A percentile compares a stretch with the other conserved stretches of the same genome.
Evolutionary conservation across 768 basidiomycete genomes (phyloP).

Genomic region (Phlebiopsis flavidoalba): DNA sequence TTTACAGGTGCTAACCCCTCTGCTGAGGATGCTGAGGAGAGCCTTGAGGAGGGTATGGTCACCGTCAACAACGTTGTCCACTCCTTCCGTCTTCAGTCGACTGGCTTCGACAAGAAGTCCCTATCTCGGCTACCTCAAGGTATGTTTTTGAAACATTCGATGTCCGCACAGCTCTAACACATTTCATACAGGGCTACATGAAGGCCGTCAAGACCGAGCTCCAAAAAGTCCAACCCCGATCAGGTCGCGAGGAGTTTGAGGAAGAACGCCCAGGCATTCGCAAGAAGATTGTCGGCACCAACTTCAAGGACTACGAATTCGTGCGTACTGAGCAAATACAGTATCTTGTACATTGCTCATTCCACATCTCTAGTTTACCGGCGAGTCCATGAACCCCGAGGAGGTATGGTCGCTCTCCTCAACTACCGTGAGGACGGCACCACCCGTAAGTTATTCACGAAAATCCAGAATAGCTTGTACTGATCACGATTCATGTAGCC

Average conservation of each 20-base stretch:
- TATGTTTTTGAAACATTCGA: slow-evolving; percentile 18
- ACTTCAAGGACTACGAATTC: slow-evolving; percentile 95
- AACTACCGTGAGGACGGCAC: slow-evolving; percentile 89
- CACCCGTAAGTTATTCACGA: slow-evolving; percentile 55
- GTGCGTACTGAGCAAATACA: slow-evolving; percentile 35
- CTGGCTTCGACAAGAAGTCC: slow-evolving; percentile 87
- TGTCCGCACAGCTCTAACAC: background rate
- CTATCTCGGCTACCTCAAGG: slow-evolving; percentile 84
- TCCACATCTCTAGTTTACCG: slow-evolving; percentile 47
- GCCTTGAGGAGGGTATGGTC: slow-evolving; percentile 74
- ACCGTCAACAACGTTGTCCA: slow-evolving; percentile 87
- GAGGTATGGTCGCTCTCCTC: slow-evolving; percentile 92
- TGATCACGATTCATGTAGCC: slow-evolving; percentile 36
- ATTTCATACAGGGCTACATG: slow-evolving; percentile 76
- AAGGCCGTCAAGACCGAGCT: slow-evolving; percentile 78
- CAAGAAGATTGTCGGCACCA: slow-evolving; percentile 88
- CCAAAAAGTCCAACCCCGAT: slow-evolving; percentile 43
- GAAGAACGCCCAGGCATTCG: slow-evolving; percentile 68
- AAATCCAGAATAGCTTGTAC: background rate
- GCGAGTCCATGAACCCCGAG: slow-evolving; percentile 76
- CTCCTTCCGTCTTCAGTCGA: slow-evolving; percentile 85
- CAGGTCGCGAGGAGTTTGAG: slow-evolving; percentile 75
- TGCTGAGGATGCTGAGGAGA: slow-evolving; percentile 70
- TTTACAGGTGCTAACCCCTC: slow-evolving; percentile 86
- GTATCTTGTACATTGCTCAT: background rate